Conservation (phyloP, 495 filamentous ascomycete species). For the Penicillium malachiteum region DNA sequence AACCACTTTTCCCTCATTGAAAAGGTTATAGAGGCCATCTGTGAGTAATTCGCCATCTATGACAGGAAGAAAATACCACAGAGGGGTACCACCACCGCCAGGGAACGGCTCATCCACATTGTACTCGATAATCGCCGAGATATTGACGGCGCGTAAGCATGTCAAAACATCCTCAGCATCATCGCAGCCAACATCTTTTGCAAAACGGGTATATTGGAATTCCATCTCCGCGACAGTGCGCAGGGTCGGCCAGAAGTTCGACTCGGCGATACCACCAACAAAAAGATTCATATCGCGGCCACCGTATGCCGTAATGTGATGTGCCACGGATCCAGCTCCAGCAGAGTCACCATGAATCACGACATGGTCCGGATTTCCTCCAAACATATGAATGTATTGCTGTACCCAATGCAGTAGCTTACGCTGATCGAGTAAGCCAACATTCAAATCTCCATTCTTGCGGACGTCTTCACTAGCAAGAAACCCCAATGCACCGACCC, state of each 20-base stretch:
- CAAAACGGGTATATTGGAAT: constrained; percentile 59
- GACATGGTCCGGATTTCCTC: constrained; percentile 66
- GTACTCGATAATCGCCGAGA: constrained; percentile 47
- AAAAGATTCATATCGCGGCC: constrained; percentile 55
- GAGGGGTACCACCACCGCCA: constrained; percentile 25
- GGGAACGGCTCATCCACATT: constrained; percentile 54
- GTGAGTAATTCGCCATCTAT: constrained; percentile 55
- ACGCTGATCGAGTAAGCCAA: constrained; percentile 65
- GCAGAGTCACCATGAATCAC: constrained; percentile 68
- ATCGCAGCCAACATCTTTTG: constrained; percentile 49
- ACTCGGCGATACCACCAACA: constrained; percentile 59
- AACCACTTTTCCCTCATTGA: constrained; percentile 54
- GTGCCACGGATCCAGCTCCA: constrained; percentile 61
- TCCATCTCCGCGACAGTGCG: constrained; percentile 58
- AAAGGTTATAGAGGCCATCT: constrained; percentile 55
- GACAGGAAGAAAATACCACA: constrained; percentile 53
- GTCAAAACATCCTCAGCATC: constrained; percentile 38
- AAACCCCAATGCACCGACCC: constrained; percentile 71
- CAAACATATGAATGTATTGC: constrained; percentile 58
- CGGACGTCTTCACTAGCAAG: constrained; percentile 60
- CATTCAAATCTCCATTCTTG: constrained; percentile 52
- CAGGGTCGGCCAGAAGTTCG: constrained; percentile 60
- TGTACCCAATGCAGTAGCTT: constrained; percentile 63
- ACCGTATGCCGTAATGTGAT: constrained; percentile 63
- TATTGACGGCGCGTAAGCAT: constrained; percentile 56